Evolutionary conservation across 139 green algal genomes (phyloP), one percentile per base, ranked within the genome.

Genomic region (Coccomyxa sp.): DNA sequence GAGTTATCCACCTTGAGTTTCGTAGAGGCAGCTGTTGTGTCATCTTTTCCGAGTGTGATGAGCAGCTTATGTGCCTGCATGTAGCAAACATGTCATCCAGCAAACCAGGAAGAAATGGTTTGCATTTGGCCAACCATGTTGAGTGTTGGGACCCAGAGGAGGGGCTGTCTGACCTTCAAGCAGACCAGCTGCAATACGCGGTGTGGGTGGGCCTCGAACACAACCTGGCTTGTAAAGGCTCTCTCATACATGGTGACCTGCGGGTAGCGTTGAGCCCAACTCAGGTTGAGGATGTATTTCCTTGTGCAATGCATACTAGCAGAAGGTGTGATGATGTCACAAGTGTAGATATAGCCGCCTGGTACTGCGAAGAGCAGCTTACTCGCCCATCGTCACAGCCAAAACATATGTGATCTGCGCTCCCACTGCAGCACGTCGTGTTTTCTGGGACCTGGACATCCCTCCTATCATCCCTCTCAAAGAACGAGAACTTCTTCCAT

Each of bases 401-500:
- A 13, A 93, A 88, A 83, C 87, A 91, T 0, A 95, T 57, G 30
- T 90, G 38, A 79, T 82, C 68, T 4, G 28, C n/a, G 1, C 71
- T 59, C 45, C 81, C 85, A 23, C 82, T 84, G 30, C 83, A 85
- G 86, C 90, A 92, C 23, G 82, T 90, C 3, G 87, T 84, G 45
- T 90, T 88, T 0, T 76, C 58, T 10, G 92, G 91, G 30, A 91
- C 88, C 0, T 60, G 83, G 79, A 92, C 86, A 1, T 74, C 31
- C 13, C 58, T 45, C 0, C 88, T 59, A 38, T 92, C 87, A 10
- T 87, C 68, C 25, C 90, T 84, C 67, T 91, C 82, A 59, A 94
- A 95, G 82, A 96, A 96, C n/a, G 83, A 91, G 81, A 95, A 95
- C 17, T 87, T 87, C 84, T 94, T 95, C 83, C 93, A 96, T 0